Evolutionary conservation across 441 rosid species (phyloP).

Genomic region (Cnidoscolus chayamansa): DNA sequence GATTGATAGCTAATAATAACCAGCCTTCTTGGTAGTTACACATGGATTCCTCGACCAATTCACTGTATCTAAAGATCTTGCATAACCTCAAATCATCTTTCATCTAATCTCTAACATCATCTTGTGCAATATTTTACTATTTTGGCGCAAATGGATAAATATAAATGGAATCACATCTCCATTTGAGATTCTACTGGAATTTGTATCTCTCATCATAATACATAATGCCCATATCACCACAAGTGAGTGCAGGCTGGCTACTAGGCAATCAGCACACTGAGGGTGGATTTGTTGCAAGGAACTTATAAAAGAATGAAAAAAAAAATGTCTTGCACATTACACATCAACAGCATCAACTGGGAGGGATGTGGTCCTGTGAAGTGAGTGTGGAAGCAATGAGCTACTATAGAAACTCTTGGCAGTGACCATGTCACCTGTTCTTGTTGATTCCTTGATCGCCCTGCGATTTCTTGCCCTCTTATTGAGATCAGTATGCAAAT

Average conservation of each 20-base stretch:
- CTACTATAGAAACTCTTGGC: constrained; percentile 34
- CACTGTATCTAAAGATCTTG: neutral
- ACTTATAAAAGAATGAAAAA: constrained; percentile 34
- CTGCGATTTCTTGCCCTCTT: constrained; percentile 29
- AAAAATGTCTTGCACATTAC: constrained; percentile 29
- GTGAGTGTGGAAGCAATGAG: constrained; percentile 48
- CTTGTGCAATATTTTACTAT: neutral
- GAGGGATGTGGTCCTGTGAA: constrained; percentile 59
- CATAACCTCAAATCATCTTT: neutral
- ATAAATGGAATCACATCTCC: neutral
- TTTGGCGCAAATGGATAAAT: neutral
- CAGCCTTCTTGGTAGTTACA: constrained; percentile 1
- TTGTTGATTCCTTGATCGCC: constrained; percentile 27
- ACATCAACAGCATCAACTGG: constrained; percentile 69
- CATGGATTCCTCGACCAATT: neutral
- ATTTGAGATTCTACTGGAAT: neutral
- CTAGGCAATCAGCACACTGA: neutral
- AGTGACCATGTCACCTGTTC: constrained; percentile 20
- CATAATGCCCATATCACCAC: neutral
- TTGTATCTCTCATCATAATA: neutral
- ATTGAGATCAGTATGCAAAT: constrained; percentile 17
- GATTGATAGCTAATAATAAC: constrained; percentile 3
- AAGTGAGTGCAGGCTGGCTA: neutral
- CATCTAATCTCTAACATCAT: neutral
- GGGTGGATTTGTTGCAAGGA: constrained; percentile 18